These are phyloP conservation scores for Microglena sp. DNA, from an alignment of 139 green algal genomes.

Conservation along the genomic window DNA sequence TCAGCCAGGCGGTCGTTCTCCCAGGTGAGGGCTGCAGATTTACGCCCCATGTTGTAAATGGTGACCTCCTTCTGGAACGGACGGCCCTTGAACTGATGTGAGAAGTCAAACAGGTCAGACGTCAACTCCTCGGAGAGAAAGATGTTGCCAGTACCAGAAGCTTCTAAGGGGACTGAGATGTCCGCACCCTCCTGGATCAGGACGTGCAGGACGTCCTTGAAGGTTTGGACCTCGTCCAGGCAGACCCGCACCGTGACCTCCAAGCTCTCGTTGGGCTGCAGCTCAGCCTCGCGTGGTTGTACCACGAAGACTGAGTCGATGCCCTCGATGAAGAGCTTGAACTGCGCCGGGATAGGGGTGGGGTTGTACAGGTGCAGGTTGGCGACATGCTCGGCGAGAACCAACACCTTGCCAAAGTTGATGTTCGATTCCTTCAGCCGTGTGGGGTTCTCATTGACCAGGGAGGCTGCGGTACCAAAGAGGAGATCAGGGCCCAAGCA, in stretches of 20 bases:
- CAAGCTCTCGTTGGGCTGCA: constrained; percentile 31
- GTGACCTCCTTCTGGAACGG: constrained; percentile 44
- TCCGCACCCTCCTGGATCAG: constrained; percentile 64
- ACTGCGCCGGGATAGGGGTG: constrained; percentile 53
- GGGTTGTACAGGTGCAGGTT: constrained; percentile 55
- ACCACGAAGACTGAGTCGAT: constrained; percentile 52
- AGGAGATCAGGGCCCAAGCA: constrained; percentile 49
- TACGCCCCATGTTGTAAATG: constrained; percentile 50
- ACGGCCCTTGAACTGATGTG: constrained; percentile 52
- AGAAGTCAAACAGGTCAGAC: constrained; percentile 46
- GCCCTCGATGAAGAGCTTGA: constrained; percentile 62
- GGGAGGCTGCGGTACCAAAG: constrained; percentile 6
- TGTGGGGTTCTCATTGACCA: not conserved
- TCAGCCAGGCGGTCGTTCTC: constrained; percentile 37
- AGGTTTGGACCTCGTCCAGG: constrained; percentile 43
- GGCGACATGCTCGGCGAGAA: constrained; percentile 45
- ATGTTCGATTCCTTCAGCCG: constrained; percentile 12
- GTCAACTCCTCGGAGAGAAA: constrained; percentile 47
- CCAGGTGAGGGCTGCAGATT: constrained; percentile 42
- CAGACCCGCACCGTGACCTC: constrained; percentile 9
- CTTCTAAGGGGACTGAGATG: constrained; percentile 44
- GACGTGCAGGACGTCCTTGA: constrained; percentile 64
- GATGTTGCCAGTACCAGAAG: constrained; percentile 48
- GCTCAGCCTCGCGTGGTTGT: constrained; percentile 29
- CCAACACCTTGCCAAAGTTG: constrained; percentile 49